Evolutionary conservation across 768 basidiomycete species (phyloP), one percentile per base, ranked within the genome.

Genomic region (Sistotremastrum niveocremeum): DNA sequence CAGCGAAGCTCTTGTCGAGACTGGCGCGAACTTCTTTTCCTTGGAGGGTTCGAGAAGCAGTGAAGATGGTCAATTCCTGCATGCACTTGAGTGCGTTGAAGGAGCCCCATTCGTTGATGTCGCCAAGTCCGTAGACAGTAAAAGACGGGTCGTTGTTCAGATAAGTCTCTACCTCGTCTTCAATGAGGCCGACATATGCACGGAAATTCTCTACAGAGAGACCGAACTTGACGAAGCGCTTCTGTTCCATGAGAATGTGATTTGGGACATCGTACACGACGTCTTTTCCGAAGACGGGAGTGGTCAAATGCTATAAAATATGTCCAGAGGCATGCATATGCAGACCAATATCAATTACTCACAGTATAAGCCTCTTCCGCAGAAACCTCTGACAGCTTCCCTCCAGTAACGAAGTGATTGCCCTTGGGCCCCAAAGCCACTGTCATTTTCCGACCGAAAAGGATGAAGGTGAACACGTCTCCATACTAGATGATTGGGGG

Each of bases 241-340:
- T 99, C 62, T 99, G 95, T 57, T 99, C 91, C 93, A 99, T 98
- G 63, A 99, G 81, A 39, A 85, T 66, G 41, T 93, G 86, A 62
- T 98, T 98, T 33, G 95, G 94, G 43, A 87, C 80, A 55, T 98
- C 95, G 60, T 98, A 99, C 7, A 97, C 93, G 40, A 99, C 95
- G 41, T 88, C 93, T 58, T 89, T 90, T 39, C 95, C 95, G 57
- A 99, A 99, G 8, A 98, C 81, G 4, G 94, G 94, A 0, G 84
- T 93, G 0, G 91, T 94, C 39, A 93, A 65, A 58, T 86, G 84
- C 90, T 94, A 53, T 9, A 30, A 33, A 39, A 46, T 12, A 46
- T 39, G 46, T 39, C 48, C 48, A 55, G 58, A 30, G 35, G 42
- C 35, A 28, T 34, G 37, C 6, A 3, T 34, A 44, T 34, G 2